Base-by-base conservation (phyloP, 1,139 yeast species). In the Geotrichum klebahnii region DNA sequence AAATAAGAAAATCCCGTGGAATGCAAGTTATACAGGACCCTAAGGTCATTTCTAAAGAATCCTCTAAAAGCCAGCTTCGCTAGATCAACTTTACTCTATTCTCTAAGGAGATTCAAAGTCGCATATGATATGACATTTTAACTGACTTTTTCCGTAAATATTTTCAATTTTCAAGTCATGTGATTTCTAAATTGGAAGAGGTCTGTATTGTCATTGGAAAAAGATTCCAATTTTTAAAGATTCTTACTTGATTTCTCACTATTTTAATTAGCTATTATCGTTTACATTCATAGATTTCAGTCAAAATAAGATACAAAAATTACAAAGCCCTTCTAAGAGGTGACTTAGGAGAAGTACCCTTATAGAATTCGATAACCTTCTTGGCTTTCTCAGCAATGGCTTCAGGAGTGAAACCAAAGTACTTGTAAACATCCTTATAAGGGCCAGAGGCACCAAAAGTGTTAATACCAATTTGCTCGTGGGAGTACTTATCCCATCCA, bases 401-500 rank as follows among this genome's bases (percentile, higher is more conserved):
- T 68, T 88, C 97, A 59, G 94, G 84, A 51, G 96, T 90, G 78
- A 94, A 92, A 59, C 80, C 96, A 63, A 90, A 87, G 77, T 68
- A 75, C 72, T 86, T 80, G 82, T 82, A 94, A 55, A 92, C 79
- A 57, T 85, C 88, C 55, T 75, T 73, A 67, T 84, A 95, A 70
- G 88, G 87, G 70, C 96, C 98, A 56, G 97, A 89, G 59, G 94
- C 95, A 79, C 99, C 99, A 68, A 92, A 94, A 75, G 89, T 81
- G 80, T 89, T 81, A 69, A 94, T 79, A 72, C 97, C 97, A 67
- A 92, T 87, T 72, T 89, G 95, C 76, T 86, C 95, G 76, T 94
- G 98, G 56, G 97, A 81, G 78, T 89, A 94, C 73, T 84, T 86
- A 64, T 83, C 77, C 99, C 98, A 94, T 57, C 97, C 97, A 63